Conservation (phyloP, 2,329 filamentous ascomycete genomes). For the Reticulascus tulasneorum region DNA sequence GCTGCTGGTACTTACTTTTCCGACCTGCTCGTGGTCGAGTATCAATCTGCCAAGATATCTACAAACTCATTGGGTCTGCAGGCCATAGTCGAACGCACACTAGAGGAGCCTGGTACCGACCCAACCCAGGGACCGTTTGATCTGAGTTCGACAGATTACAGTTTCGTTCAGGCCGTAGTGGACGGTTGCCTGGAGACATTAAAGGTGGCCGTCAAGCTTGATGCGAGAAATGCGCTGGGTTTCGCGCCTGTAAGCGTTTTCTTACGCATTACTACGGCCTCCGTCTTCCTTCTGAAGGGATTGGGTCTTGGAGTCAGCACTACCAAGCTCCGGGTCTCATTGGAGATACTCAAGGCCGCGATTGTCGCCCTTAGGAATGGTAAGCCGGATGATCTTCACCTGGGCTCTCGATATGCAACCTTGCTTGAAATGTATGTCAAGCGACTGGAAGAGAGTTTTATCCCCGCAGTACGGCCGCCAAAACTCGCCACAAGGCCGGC, state of each 20-base stretch:
- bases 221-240: constrained; percentile 39
- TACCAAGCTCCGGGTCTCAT: too few species aligned
- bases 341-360: too few species aligned
- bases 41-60: constrained; percentile 37
- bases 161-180: constrained; percentile 53
- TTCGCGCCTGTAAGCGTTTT: constrained; percentile 52
- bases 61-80: constrained; percentile 49
- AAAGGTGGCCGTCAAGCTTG: constrained; percentile 43
- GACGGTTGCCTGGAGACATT: constrained; percentile 49
- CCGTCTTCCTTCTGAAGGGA: constrained; percentile 51
- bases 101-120: constrained; percentile 23
- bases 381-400: too few species aligned
- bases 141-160: constrained; percentile 45
- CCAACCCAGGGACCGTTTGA: constrained; percentile 28
- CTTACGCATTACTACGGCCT: constrained; percentile 49
- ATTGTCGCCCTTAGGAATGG: too few species aligned
- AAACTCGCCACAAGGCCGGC: too few species aligned
- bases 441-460: too few species aligned
- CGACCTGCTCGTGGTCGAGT: constrained; percentile 47
- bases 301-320: too few species aligned
- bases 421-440: too few species aligned
- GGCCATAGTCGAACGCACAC: constrained; percentile 50
- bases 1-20: too few species aligned
- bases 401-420: too few species aligned
- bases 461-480: too few species aligned